Percentiles rank a stretch among this genome's conserved stretches.
Evolutionary conservation across 345 rosid genomes (phyloP).

Genomic region (Excoecaria agallocha): DNA sequence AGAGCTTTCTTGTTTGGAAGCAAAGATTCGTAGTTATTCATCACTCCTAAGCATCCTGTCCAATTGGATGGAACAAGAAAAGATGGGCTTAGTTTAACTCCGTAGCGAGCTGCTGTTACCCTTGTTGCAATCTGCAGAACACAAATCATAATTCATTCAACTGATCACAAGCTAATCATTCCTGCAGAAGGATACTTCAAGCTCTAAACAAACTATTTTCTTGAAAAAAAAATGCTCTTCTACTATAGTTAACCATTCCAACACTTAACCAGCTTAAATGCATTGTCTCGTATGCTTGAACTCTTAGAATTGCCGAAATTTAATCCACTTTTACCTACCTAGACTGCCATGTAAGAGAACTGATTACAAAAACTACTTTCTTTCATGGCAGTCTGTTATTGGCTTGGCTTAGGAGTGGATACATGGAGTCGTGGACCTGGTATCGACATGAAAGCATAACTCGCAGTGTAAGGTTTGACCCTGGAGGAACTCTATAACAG

Average conservation of each 20-base stretch:
- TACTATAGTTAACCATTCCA: background rate
- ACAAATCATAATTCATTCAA: background rate
- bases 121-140: conserved; percentile 74
- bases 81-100: conserved; percentile 80
- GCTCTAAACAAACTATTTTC: background rate
- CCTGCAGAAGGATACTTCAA: background rate
- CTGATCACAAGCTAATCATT: background rate
- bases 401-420: too few relatives aligned
- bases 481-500: too few relatives aligned
- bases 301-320: too few relatives aligned
- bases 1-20: conserved; percentile 84
- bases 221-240: too few relatives aligned
- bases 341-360: too few relatives aligned
- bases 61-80: conserved; percentile 91
- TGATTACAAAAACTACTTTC: too few relatives aligned
- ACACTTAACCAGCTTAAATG: background rate
- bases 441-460: too few relatives aligned
- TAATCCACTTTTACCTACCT: too few relatives aligned
- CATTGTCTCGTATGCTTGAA: background rate
- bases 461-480: too few relatives aligned
- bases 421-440: too few relatives aligned
- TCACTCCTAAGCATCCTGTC: conserved; percentile 94
- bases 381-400: too few relatives aligned
- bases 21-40: conserved; percentile 86
- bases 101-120: conserved; percentile 66